These are phyloP conservation scores for Penicillium antarcticum DNA, from an alignment of 495 filamentous ascomycete species.

Conservation along the genomic window DNA sequence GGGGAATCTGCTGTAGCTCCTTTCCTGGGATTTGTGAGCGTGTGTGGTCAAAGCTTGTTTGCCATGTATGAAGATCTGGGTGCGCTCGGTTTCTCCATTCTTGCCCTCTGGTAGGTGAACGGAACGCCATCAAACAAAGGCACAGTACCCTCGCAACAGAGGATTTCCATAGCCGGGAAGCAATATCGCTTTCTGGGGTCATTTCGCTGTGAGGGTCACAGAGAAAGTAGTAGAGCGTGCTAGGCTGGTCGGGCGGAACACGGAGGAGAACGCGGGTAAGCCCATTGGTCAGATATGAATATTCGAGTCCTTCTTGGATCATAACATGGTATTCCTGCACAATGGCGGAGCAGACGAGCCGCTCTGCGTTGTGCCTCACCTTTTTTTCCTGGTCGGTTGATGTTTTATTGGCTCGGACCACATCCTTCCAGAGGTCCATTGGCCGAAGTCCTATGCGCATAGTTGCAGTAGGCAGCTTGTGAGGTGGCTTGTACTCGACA, in stretches of 20 bases:
- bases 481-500: conserved; percentile 34
- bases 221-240: conserved; percentile 36
- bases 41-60: conserved; percentile 19
- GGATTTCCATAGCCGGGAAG: conserved; percentile 7
- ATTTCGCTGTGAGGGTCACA: conserved; percentile 32
- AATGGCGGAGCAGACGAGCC: conserved; percentile 17
- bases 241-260: conserved; percentile 29
- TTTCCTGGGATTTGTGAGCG: conserved; percentile 17
- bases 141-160: conserved; percentile 21
- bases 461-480: conserved; percentile 30
- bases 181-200: conserved; percentile 1
- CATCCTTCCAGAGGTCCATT: conserved; percentile 17
- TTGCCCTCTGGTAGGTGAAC: conserved; percentile 19
- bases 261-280: conserved; percentile 27
- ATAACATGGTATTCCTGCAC: conserved; percentile 29
- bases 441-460: conserved; percentile 25
- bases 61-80: conserved; percentile 17
- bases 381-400: conserved; percentile 15
- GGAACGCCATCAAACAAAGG: conserved; percentile 29
- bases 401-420: conserved; percentile 16
- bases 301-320: conserved; percentile 28
- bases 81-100: conserved; percentile 27
- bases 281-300: conserved; percentile 31
- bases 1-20: conserved; percentile 16
- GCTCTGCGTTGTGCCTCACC: conserved; percentile 22